Evolutionary conservation across 2,329 filamentous ascomycete genomes (phyloP).

Genomic region (Fusarium sulawesiense): DNA sequence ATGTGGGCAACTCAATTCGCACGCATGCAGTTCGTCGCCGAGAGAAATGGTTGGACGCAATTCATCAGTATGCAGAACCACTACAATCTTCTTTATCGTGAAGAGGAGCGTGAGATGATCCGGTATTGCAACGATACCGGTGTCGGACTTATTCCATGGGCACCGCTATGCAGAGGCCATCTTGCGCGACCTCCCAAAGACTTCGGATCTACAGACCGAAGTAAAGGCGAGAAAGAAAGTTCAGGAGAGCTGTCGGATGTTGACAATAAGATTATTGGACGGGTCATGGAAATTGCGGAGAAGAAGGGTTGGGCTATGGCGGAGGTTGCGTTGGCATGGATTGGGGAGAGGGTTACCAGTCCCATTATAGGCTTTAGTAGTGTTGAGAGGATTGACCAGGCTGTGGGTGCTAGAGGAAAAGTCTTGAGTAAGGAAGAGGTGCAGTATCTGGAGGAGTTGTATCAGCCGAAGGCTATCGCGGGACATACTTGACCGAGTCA

Average conservation of each 20-base stretch:
- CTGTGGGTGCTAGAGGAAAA: constrained; percentile 23
- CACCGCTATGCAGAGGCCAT: constrained; percentile 33
- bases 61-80: constrained; percentile 69
- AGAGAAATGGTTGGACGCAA: constrained; percentile 66
- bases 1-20: constrained; percentile 62
- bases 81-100: constrained; percentile 66
- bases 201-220: constrained; percentile 28
- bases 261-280: constrained; percentile 16
- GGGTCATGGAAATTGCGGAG: constrained; percentile 21
- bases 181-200: constrained; percentile 19
- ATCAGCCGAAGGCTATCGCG: constrained; percentile 24
- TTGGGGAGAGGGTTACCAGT: constrained; percentile 18
- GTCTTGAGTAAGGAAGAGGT: constrained; percentile 14
- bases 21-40: constrained; percentile 62
- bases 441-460: constrained; percentile 29
- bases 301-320: constrained; percentile 33
- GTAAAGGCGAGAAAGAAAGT: constrained; percentile 24
- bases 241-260: constrained; percentile 21
- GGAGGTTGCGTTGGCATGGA: constrained; percentile 36
- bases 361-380: constrained; percentile 36
- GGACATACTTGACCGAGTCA: background rate
- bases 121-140: constrained; percentile 54
- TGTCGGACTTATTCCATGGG: constrained; percentile 36
- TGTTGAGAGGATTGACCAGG: constrained; percentile 34
- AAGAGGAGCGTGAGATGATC: constrained; percentile 65